A percentile compares a stretch with the other conserved stretches of the same genome.
These are phyloP conservation scores for Pochonia chlamydosporia DNA, from an alignment of 2,329 filamentous ascomycete genomes.

Conservation along the genomic window DNA sequence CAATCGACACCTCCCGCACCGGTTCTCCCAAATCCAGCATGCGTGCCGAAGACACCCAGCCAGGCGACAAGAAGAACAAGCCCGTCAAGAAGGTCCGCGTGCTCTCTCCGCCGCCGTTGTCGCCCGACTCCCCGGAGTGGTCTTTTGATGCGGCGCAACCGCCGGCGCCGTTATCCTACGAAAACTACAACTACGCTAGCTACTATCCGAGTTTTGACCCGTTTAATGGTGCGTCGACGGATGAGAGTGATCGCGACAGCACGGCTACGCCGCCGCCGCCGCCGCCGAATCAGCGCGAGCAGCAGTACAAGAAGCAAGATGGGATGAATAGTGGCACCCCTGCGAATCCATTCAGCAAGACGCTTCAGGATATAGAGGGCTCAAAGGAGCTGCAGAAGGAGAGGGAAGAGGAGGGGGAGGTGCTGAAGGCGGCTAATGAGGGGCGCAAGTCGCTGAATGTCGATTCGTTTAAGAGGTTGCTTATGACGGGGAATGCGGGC, in stretches of 20 bases:
- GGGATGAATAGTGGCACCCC: constrained; percentile 7
- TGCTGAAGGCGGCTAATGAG: constrained; percentile 25
- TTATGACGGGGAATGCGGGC: constrained; percentile 64
- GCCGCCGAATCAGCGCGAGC: constrained; percentile 1
- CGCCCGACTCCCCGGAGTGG: constrained; percentile 43
- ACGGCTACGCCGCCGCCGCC: constrained; percentile 14
- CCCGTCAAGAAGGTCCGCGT: constrained; percentile 63
- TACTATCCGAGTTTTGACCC: constrained; percentile 17
- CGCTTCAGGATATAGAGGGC: constrained; percentile 44
- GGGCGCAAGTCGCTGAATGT: constrained; percentile 58
- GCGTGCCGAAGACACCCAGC: constrained; percentile 8
- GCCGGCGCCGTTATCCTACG: constrained; percentile 19
- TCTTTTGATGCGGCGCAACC: constrained; percentile 24
- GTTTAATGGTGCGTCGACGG: constrained; percentile 22
- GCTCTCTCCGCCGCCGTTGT: constrained; percentile 57
- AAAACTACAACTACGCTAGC: constrained; percentile 12
- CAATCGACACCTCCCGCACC: constrained; percentile 12
- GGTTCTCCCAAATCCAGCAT: constrained; percentile 15
- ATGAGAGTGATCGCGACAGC: constrained; percentile 22
- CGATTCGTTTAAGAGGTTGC: constrained; percentile 68
- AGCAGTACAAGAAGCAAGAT: background rate
- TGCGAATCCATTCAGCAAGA: constrained; percentile 48
- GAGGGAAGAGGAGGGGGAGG: constrained; percentile 23
- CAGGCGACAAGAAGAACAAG: constrained; percentile 34
- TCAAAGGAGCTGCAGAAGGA: constrained; percentile 24